A percentile compares a stretch with the other conserved stretches of the same genome.
These are phyloP conservation scores for Umbelopsis sp. DNA, from an alignment of 371 early-diverging fungal genomes.

Conservation along the genomic window DNA sequence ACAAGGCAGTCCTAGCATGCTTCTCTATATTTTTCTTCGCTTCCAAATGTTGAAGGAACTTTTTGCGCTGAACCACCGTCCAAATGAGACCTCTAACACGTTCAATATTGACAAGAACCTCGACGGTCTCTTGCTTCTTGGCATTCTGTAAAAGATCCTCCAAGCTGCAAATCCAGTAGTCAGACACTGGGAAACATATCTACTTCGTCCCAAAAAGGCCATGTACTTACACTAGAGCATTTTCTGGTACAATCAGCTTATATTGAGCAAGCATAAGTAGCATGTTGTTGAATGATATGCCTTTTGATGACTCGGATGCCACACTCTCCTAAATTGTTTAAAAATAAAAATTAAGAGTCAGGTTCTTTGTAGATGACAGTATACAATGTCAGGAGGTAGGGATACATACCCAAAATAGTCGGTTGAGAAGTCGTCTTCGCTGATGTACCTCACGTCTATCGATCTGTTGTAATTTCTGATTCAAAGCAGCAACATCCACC, in stretches of 20 bases:
- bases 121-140: constrained; percentile 46
- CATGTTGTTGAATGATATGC: constrained; percentile 66
- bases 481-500: constrained; percentile 32
- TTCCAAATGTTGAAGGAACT: constrained; percentile 44
- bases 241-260: constrained; percentile 60
- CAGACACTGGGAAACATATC: background rate
- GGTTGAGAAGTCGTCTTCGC: constrained; percentile 42
- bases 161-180: constrained; percentile 27
- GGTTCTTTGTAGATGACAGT: constrained; percentile 21
- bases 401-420: constrained; percentile 47
- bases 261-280: constrained; percentile 59
- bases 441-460: constrained; percentile 38
- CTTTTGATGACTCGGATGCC: constrained; percentile 39
- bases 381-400: background rate
- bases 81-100: constrained; percentile 51
- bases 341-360: constrained; percentile 10
- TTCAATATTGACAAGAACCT: constrained; percentile 49
- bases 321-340: constrained; percentile 36
- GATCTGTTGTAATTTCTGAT: constrained; percentile 34
- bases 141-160: constrained; percentile 48
- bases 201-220: background rate
- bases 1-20: background rate
- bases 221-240: constrained; percentile 47
- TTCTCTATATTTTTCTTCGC: constrained; percentile 22
- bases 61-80: constrained; percentile 48